phyloP scores from a whole-genome alignment of 169 alveolate genomes.

The Cryptosporidium sp. region DNA sequence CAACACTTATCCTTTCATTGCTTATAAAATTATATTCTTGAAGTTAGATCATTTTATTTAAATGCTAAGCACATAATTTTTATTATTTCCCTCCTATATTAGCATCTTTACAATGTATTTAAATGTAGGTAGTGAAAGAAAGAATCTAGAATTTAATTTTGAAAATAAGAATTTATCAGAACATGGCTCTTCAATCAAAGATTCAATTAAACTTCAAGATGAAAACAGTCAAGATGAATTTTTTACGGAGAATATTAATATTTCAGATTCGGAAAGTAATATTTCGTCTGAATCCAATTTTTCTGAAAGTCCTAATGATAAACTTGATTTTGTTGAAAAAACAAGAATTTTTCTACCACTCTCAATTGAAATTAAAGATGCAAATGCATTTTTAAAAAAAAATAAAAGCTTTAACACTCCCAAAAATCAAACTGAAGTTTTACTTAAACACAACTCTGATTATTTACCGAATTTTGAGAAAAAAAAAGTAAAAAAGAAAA shows the following conservation, averaged over 20 bases:
- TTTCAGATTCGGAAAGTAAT: neutral
- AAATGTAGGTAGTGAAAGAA: neutral
- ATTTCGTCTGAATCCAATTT: neutral
- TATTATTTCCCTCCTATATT: neutral
- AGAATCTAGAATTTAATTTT: neutral
- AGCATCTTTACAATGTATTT: neutral
- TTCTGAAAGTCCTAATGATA: neutral
- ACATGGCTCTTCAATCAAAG: neutral
- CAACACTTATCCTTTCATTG: too few species aligned
- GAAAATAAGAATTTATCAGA: neutral
- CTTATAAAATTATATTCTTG: too few species aligned
- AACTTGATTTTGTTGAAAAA: neutral
- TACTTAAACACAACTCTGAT: neutral
- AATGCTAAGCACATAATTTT: neutral
- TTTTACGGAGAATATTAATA: neutral
- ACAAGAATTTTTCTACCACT: neutral
- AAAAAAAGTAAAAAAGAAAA: neutral
- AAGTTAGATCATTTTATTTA: too few species aligned
- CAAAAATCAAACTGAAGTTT: neutral
- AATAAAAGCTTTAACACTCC: neutral
- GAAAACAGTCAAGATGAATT: neutral
- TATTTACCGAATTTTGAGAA: neutral
- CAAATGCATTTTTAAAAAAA: neutral
- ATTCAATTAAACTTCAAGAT: neutral
- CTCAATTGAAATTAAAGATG: neutral